These are phyloP conservation scores for Vitis hybrid DNA, from an alignment of 177 flowering plant species.

Conservation along the genomic window DNA sequence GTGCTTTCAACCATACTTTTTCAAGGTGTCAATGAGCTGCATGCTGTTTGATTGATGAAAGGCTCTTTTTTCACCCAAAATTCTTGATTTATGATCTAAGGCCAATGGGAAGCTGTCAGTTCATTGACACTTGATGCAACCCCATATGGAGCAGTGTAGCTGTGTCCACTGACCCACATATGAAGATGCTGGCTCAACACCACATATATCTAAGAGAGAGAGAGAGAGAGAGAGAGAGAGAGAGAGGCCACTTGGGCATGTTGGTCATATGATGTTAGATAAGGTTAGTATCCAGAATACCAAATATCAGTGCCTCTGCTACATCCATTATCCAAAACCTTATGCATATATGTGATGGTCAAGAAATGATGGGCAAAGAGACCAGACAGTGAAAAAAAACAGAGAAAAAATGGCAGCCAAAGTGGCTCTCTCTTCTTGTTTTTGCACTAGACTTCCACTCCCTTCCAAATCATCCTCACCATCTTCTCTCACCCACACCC, in stretches of 20 bases:
- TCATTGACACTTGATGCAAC: neutral
- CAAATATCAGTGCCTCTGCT: slow-evolving; percentile 9
- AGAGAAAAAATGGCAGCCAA: slow-evolving; percentile 32
- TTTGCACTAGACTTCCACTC: slow-evolving; percentile 18
- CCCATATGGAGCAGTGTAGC: neutral
- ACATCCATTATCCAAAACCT: slow-evolving; percentile 17
- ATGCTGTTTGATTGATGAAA: neutral
- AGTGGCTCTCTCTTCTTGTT: slow-evolving; percentile 33
- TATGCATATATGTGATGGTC: slow-evolving; percentile 7
- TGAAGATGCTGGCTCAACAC: slow-evolving; percentile 1
- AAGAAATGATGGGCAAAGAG: slow-evolving; percentile 6
- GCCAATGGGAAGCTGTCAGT: too few species aligned
- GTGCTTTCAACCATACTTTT: too few species aligned
- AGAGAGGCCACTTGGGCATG: slow-evolving; percentile 8
- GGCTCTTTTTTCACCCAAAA: too few species aligned
- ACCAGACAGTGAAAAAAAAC: neutral
- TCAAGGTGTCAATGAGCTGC: neutral
- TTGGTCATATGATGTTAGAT: neutral
- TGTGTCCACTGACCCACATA: neutral
- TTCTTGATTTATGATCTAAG: neutral
- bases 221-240: too few species aligned
- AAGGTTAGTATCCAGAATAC: slow-evolving; percentile 9
- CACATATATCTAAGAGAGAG: neutral
- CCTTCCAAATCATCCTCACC: slow-evolving; percentile 22
- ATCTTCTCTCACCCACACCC: slow-evolving; percentile 3